Conservation (phyloP, 345 rosid genomes). For the Punica granatum region DNA sequence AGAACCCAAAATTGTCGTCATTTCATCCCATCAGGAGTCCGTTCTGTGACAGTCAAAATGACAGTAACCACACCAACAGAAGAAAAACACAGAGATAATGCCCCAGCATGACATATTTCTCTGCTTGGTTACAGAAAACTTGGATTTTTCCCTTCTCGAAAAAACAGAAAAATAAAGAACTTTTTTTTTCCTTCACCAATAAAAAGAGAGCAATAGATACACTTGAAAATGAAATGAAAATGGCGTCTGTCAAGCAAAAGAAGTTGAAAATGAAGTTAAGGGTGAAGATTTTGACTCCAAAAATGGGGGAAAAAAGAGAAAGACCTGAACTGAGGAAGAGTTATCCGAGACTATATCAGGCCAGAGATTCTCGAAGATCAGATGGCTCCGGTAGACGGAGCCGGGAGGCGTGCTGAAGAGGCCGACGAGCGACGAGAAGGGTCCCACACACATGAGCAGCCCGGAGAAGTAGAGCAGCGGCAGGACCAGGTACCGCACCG, state of each 20-base stretch:
- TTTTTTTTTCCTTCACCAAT: too few species aligned
- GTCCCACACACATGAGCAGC: slow-evolving; percentile 74
- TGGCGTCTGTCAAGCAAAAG: neutral
- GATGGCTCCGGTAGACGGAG: slow-evolving; percentile 73
- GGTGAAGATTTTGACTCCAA: neutral
- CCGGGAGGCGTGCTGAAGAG: slow-evolving; percentile 45
- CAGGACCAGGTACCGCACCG: slow-evolving; percentile 52
- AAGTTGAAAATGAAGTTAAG: neutral
- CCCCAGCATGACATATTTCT: neutral
- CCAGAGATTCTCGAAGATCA: slow-evolving; percentile 62
- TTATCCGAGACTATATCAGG: slow-evolving; percentile 61
- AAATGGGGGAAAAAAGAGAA: neutral
- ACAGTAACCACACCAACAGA: neutral
- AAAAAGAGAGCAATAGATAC: neutral
- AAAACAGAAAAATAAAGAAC: neutral
- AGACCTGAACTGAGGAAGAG: slow-evolving; percentile 57
- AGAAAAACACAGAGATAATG: neutral
- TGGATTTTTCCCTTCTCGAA: neutral
- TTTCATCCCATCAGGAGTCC: neutral
- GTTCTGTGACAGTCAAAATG: neutral
- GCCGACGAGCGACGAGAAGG: slow-evolving; percentile 53
- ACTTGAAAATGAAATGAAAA: neutral
- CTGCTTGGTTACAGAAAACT: neutral
- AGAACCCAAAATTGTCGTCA: neutral
- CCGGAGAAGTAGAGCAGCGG: slow-evolving; percentile 65